phyloP scores from a whole-genome alignment of 176 grass and related monocot species.

The Avena sativa region DNA sequence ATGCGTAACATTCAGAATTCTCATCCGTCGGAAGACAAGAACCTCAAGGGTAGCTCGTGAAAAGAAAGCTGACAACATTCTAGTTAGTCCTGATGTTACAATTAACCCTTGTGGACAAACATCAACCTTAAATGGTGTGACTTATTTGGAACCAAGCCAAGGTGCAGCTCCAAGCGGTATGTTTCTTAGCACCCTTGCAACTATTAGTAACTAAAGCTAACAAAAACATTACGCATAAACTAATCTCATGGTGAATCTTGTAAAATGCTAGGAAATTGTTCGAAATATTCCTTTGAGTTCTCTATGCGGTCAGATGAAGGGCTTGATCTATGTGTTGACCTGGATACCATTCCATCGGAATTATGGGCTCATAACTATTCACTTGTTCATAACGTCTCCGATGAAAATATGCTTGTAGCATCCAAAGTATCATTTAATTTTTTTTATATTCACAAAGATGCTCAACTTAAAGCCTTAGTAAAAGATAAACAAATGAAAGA shows the following conservation, averaged over 20 bases:
- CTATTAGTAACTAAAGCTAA: not conserved
- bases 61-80: not conserved
- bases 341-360: conserved; percentile 35
- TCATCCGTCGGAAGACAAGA: not conserved
- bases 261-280: conserved; percentile 37
- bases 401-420: not conserved
- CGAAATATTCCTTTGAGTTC: conserved; percentile 28
- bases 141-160: not conserved
- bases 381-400: not conserved
- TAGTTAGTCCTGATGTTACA: not conserved
- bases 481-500: not conserved
- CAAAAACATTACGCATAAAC: not conserved
- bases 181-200: not conserved
- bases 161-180: not conserved
- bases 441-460: not conserved
- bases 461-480: conserved; percentile 1
- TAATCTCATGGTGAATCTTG: not conserved
- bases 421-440: not conserved
- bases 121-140: not conserved
- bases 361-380: not conserved
- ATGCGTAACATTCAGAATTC: not conserved
- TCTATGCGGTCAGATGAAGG: conserved; percentile 39
- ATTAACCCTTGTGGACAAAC: not conserved
- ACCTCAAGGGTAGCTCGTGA: not conserved
- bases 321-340: conserved; percentile 56